These are phyloP conservation scores for Colletotrichum sp. DNA, from an alignment of 2,329 filamentous ascomycete genomes.

Conservation along the genomic window DNA sequence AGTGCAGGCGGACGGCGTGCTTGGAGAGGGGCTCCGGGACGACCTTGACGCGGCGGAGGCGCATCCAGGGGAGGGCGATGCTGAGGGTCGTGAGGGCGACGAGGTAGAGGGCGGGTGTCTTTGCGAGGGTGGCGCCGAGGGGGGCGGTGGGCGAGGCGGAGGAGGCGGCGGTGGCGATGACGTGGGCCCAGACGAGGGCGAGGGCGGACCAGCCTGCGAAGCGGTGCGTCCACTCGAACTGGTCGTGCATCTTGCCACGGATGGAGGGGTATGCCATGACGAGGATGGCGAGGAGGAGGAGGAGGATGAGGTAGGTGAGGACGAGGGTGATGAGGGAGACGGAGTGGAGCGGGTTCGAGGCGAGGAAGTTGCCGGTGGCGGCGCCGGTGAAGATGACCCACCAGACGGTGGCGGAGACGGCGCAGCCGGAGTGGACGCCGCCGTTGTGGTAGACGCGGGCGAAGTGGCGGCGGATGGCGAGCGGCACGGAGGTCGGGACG, in stretches of 20 bases:
- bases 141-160: conserved; percentile 40
- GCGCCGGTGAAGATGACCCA: conserved; percentile 46
- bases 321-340: conserved; percentile 41
- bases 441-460: conserved; percentile 59
- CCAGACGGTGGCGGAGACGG: conserved; percentile 55
- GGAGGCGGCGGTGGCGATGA: conserved; percentile 55
- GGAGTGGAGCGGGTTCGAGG: conserved; percentile 26
- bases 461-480: conserved; percentile 50
- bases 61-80: conserved; percentile 75
- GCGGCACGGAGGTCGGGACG: conserved; percentile 49
- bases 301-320: conserved; percentile 62
- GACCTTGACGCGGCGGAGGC: conserved; percentile 71
- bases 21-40: conserved; percentile 71
- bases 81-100: conserved; percentile 67
- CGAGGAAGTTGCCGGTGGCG: conserved; percentile 35
- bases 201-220: conserved; percentile 74
- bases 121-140: conserved; percentile 41
- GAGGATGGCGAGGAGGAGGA: conserved; percentile 64
- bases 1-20: conserved; percentile 77
- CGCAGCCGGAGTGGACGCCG: conserved; percentile 56
- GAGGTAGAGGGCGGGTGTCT: conserved; percentile 66
- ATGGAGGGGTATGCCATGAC: conserved; percentile 68
- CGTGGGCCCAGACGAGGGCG: conserved; percentile 68
- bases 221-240: conserved; percentile 74
- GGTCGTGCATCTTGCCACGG: conserved; percentile 68